Conservation (phyloP, 2,329 filamentous ascomycete genomes). For the Lasiodiplodia gonubiensis region DNA sequence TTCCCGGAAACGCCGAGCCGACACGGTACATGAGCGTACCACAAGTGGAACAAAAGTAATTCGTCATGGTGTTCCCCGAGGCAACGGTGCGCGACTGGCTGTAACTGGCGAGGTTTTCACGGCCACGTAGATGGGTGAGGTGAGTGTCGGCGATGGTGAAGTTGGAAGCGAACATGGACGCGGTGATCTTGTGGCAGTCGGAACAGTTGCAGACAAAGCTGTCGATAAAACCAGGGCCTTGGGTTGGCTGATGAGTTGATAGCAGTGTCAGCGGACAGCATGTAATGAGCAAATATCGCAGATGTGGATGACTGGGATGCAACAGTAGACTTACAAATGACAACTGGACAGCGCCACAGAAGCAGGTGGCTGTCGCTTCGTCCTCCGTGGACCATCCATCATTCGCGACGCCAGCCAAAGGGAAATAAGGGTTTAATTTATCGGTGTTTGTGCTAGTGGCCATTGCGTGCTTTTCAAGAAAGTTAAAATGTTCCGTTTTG, state of each 20-base stretch:
- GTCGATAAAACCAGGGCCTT: constrained; percentile 53
- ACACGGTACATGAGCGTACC: constrained; percentile 66
- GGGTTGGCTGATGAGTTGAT: constrained; percentile 48
- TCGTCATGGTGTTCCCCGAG: constrained; percentile 61
- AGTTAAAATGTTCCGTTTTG: too few species aligned
- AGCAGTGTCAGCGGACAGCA: too few species aligned
- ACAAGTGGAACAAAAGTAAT: constrained; percentile 65
- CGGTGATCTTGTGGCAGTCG: constrained; percentile 67
- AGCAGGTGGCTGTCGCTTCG: constrained; percentile 41
- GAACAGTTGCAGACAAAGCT: constrained; percentile 66
- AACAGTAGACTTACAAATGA: constrained; percentile 32
- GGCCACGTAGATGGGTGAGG: constrained; percentile 58
- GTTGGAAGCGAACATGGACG: constrained; percentile 66
- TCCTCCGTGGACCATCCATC: constrained; percentile 37
- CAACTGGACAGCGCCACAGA: constrained; percentile 39
- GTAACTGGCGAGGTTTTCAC: constrained; percentile 57
- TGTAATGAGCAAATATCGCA: background rate
- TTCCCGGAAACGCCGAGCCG: constrained; percentile 51
- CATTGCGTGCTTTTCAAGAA: too few species aligned
- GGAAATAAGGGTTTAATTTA: constrained; percentile 34
- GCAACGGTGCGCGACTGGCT: constrained; percentile 49
- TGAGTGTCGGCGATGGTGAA: constrained; percentile 56
- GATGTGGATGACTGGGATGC: too few species aligned
- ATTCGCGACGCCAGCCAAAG: constrained; percentile 31
- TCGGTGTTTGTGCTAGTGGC: background rate